Conservation (phyloP, 768 basidiomycete species). For the Tricholomella constricta region DNA sequence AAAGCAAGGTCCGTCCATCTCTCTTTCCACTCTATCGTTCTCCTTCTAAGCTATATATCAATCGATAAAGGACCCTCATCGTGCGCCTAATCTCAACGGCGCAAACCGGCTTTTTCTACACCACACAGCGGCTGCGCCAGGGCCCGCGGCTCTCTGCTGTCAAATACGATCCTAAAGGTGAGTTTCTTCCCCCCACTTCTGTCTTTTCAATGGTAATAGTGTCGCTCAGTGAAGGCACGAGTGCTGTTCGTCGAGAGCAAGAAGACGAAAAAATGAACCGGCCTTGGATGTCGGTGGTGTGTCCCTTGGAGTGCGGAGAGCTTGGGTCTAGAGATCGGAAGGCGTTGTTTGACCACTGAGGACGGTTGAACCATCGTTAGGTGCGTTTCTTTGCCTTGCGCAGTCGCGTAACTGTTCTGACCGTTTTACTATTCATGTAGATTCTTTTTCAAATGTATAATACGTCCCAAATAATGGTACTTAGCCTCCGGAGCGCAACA, state of each 20-base stretch:
- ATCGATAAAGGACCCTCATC: constrained; percentile 67
- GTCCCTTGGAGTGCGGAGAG: background rate
- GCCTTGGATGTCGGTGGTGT: background rate
- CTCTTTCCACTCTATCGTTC: background rate
- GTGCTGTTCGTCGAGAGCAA: constrained; percentile 81
- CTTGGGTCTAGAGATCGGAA: background rate
- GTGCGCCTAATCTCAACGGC: constrained; percentile 90
- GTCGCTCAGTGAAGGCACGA: constrained; percentile 56
- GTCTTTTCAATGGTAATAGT: background rate
- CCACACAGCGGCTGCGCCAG: constrained; percentile 70
- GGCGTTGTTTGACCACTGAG: background rate
- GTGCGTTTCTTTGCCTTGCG: background rate
- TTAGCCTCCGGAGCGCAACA: no score
- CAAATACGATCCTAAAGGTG: constrained; percentile 89
- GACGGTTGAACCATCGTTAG: background rate
- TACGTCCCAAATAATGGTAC: background rate
- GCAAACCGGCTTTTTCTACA: constrained; percentile 91
- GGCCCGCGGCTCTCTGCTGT: constrained; percentile 85
- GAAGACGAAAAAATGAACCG: constrained; percentile 60
- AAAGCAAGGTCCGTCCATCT: constrained; percentile 55
- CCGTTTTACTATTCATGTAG: background rate
- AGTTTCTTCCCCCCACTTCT: no score
- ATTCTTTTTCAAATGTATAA: background rate
- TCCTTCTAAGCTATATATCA: no score
- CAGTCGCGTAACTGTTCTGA: background rate